Evolutionary conservation across 2,329 filamentous ascomycete species (phyloP), one percentile per base, ranked within the genome.

Genomic region (Fusarium napiforme): DNA sequence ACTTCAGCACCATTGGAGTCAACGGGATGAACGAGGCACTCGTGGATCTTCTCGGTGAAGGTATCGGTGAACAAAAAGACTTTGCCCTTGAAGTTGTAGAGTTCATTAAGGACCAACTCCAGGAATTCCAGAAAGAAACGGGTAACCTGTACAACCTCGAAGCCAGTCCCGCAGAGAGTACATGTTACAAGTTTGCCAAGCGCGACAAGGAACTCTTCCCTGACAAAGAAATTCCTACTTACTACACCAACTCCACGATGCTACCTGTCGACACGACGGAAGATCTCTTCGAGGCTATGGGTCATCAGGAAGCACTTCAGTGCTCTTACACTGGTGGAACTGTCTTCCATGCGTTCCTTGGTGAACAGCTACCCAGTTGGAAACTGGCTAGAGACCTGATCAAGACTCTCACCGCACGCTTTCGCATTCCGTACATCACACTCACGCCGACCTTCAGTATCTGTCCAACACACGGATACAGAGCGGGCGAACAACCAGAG

Each of bases 211-310:
- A 74, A 1, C 63, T 77, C 1, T 77, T 77, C 14, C 74, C 75
- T 0, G 9, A 43, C 0, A 57, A 39, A 0, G 1, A 53, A 0
- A 76, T 77, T 12, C 75, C 75, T 0, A 71, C 49, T 0, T 77
- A 71, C 39, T 77, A 77, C 55, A 77, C 75, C 12, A 77, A 77
- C 49, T 77, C 75, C 1, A 77, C 75, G 2, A 75, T 77, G 74
- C n/a, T 77, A 1, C 75, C 75, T 0, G 75, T 77, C 0, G 75
- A 75, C 26, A 72, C 67, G 0, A 77, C 75, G 1, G 75, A 77
- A 2, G 75, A 77, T 23, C 62, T 77, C 2, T 77, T 77, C 14
- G 75, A 77, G 21, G 75, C 72, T 0, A 63, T 77, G 28, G 45
- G 18, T 0, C 74, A 77, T 9, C 75, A 77, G 14, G 75, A 77